Evolutionary conservation across 1,284 basidiomycete species (phyloP), one percentile per base, ranked within the genome.

Genomic region (Omphalotus olearius): DNA sequence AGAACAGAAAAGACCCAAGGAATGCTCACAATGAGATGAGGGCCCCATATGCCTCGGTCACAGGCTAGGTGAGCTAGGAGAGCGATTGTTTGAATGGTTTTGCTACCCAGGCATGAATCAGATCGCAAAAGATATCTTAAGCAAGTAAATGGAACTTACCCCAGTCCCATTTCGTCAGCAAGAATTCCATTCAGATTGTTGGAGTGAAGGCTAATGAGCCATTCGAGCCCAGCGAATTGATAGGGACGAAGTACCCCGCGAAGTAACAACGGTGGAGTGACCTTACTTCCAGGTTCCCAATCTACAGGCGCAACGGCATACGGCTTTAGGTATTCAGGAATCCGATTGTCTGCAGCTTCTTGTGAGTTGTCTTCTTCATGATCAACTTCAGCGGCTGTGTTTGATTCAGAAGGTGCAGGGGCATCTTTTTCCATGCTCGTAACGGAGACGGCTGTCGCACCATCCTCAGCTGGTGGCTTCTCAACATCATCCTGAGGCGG

Each of bases 1-100:
- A 26, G 23, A 46, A 17, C 23, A 50, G 11, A 41, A 39, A 20
- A 4, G 13, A n/a, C 18, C 13, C 37, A 20, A 33, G 44, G 30
- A 20, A 20, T 39, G 40, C 28, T 54, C 62, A 81, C 80, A 64
- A 98, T 93, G 26, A 98, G 80, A 70, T 98, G 95, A 2, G 95
- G 95, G 0, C 96, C 96, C 94, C 95, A 98, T 54, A 96, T 91
- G 5, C 95, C 95, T 47, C 87, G 80, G 66, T 96, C 92, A 65
- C 94, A 97, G 13, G 94, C 94, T 11, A 98, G 79, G 69, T 98
- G 93, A 7, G 91, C 95, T 1, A 98, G 76, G 3, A 98, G 74
- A 1, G 94, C 76, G 54, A 98, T 98, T 1, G 95, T 98, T 67
- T 98, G 95, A 51, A 98, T 97, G 0, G 95, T 98, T 77, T 98